Evolutionary conservation across 2,329 filamentous ascomycete species (phyloP).

Genomic region (Pestalotiopsis sp.): DNA sequence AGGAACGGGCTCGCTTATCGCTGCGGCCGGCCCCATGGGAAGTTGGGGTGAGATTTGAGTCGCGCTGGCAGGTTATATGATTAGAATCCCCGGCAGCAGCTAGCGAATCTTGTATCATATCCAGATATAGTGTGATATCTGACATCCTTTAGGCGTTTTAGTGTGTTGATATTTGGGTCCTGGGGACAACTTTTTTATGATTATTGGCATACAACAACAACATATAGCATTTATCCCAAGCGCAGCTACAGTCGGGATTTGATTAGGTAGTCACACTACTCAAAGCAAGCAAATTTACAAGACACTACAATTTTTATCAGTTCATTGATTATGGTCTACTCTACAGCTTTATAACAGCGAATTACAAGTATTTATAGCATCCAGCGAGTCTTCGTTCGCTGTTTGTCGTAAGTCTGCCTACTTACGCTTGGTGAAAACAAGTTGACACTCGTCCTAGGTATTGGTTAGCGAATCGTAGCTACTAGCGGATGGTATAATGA

Average conservation of each 20-base stretch:
- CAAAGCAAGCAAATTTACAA: background rate
- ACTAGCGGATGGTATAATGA: background rate
- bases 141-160: background rate
- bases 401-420: background rate
- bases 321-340: background rate
- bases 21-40: slow-evolving; percentile 68
- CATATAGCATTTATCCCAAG: background rate
- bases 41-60: slow-evolving; percentile 73
- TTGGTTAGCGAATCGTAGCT: slow-evolving; percentile 13
- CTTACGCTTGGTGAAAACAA: slow-evolving; percentile 36
- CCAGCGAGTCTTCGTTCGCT: background rate
- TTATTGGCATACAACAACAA: background rate
- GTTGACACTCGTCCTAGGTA: slow-evolving; percentile 36
- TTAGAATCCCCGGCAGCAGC: too few relatives aligned
- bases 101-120: slow-evolving; percentile 9
- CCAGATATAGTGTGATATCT: background rate
- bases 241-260: background rate
- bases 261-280: background rate
- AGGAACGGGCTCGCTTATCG: slow-evolving; percentile 74
- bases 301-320: background rate
- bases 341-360: background rate
- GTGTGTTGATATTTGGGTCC: background rate
- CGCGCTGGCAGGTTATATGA: slow-evolving; percentile 31
- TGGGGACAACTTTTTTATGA: background rate
- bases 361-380: background rate